A percentile compares a stretch with the other conserved stretches of the same genome.
Evolutionary conservation across 345 rosid genomes (phyloP).

Genomic region (Populus simonii): DNA sequence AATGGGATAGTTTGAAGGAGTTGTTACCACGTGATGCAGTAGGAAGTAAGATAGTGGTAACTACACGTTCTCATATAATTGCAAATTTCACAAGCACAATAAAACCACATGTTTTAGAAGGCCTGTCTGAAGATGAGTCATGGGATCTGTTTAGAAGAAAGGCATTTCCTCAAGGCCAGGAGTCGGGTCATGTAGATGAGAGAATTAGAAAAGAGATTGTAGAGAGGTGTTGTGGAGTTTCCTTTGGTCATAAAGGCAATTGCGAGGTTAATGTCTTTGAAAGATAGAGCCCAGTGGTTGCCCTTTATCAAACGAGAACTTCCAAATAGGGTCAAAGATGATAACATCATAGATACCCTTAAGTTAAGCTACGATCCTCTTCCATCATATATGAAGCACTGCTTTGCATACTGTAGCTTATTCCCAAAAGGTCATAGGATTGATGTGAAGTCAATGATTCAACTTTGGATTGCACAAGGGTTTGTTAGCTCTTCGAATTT

Average conservation of each 20-base stretch:
- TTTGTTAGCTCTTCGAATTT: too few relatives aligned
- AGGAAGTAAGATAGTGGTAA: background rate
- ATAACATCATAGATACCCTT: too few relatives aligned
- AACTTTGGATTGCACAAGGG: too few relatives aligned
- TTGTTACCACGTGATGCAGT: background rate
- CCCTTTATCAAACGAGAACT: background rate
- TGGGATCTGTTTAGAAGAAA: background rate
- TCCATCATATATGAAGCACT: background rate
- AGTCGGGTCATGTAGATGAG: background rate
- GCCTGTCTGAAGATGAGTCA: background rate
- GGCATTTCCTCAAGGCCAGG: background rate
- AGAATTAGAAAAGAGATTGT: constrained; percentile 17
- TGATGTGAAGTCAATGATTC: too few relatives aligned
- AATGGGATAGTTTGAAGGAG: background rate
- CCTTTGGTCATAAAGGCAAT: constrained; percentile 25
- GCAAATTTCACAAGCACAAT: background rate
- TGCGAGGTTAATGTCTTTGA: constrained; percentile 14
- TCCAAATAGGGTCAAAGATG: background rate
- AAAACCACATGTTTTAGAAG: background rate
- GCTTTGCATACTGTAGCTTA: background rate
- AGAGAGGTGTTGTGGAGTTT: constrained; percentile 14
- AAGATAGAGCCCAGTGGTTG: constrained; percentile 4
- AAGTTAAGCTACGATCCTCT: background rate
- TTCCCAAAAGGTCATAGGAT: too few relatives aligned
- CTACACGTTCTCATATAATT: background rate